A percentile compares a stretch with the other conserved stretches of the same genome.
These are phyloP conservation scores for Rickenella mellea DNA, from an alignment of 768 basidiomycete species.

Conservation along the genomic window DNA sequence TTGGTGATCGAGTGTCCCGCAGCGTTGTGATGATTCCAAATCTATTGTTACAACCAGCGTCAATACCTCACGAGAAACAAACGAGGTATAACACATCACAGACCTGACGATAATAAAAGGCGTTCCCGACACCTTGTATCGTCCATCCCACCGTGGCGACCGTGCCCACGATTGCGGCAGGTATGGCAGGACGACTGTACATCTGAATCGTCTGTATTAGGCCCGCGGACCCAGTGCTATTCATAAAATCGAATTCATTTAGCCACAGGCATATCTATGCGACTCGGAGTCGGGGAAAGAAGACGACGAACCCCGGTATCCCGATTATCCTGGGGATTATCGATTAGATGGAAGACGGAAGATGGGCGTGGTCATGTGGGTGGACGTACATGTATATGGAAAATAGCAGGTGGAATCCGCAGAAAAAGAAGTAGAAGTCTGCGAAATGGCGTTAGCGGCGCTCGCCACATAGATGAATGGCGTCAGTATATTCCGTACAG, in stretches of 20 bases:
- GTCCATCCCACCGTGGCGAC: conserved; percentile 84
- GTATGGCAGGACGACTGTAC: conserved; percentile 62
- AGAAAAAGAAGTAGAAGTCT: conserved; percentile 97
- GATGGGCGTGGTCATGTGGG: conserved; percentile 7
- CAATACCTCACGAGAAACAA: conserved; percentile 7
- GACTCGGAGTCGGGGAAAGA: conserved; percentile 5
- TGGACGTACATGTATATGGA: conserved; percentile 77
- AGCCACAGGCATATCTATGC: conserved; percentile 25
- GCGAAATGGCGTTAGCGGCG: conserved; percentile 4
- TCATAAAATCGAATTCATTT: neutral
- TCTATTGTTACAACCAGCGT: conserved; percentile 28
- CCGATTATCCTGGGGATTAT: conserved; percentile 69
- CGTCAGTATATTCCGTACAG: conserved; percentile 41
- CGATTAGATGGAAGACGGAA: conserved; percentile 17
- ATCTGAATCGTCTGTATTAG: conserved; percentile 86
- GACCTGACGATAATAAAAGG: conserved; percentile 75
- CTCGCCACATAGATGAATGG: conserved; percentile 13
- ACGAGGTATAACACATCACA: conserved; percentile 14
- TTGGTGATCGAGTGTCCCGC: conserved; percentile 86
- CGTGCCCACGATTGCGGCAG: conserved; percentile 72
- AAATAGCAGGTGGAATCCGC: conserved; percentile 90
- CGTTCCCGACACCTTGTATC: conserved; percentile 75
- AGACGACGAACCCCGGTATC: conserved; percentile 60
- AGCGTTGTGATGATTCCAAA: conserved; percentile 68
- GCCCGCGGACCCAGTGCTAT: conserved; percentile 87